Conservation (phyloP, 495 filamentous ascomycete genomes). For the Podospora didyma region DNA sequence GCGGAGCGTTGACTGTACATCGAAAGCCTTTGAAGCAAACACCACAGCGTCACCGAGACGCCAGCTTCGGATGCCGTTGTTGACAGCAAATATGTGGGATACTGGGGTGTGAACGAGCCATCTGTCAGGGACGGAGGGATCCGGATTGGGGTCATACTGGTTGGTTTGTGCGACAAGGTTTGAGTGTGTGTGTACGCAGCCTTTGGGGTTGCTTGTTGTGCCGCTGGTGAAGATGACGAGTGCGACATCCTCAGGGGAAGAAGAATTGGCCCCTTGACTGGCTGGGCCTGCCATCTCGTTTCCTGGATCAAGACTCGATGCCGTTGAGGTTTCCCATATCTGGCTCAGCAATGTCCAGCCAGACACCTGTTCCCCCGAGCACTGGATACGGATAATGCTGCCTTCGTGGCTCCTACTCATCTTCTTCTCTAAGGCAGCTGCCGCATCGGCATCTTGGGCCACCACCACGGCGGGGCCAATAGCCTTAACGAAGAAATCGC, state of each 20-base stretch:
- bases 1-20: conserved; percentile 27
- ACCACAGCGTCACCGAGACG: conserved; percentile 30
- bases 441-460: too few species aligned
- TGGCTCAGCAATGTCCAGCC: too few species aligned
- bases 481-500: too few species aligned
- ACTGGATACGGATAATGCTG: too few species aligned
- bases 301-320: too few species aligned
- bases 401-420: too few species aligned
- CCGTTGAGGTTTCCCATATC: too few species aligned
- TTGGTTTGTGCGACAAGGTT: conserved; percentile 20
- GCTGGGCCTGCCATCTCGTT: background rate
- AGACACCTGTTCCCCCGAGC: too few species aligned
- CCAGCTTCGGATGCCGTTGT: conserved; percentile 30
- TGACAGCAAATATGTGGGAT: conserved; percentile 37
- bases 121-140: conserved; percentile 12
- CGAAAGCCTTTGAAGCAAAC: conserved; percentile 28
- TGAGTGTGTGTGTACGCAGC: conserved; percentile 29
- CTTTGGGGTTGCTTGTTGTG: conserved; percentile 39
- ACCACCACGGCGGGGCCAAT: too few species aligned
- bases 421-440: too few species aligned
- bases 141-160: conserved; percentile 15
- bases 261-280: background rate
- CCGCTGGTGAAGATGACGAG: conserved; percentile 43
- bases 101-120: conserved; percentile 30
- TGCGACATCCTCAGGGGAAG: background rate